Base-by-base conservation (phyloP, 1,284 basidiomycete genomes). In the Puccinia coronata region DNA sequence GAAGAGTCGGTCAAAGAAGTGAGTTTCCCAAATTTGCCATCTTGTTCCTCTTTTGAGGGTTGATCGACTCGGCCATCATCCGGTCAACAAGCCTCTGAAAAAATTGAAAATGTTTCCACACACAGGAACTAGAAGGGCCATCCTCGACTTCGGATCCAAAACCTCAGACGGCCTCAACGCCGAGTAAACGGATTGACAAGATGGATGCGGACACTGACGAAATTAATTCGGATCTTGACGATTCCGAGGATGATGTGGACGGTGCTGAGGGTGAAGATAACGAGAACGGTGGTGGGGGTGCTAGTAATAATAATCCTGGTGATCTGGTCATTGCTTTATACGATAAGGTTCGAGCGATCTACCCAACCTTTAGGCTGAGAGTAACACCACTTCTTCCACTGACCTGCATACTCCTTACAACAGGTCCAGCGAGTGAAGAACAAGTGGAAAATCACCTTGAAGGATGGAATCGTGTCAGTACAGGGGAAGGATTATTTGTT, bases 391-490 rank as follows among this genome's bases (percentile, higher is more conserved):
- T 63, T 28, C 78, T 59, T 59, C 70, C 79, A 59, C 8, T 3
- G 28, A 8, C 34, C 11, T 34, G 1, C 34, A 63, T 20, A n/a
- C 70, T 69, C 28, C 34, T 72, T 34, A 3, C 70, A 53, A 78
- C 83, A 96, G 95, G 95, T 98, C 51, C 94, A 96, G 82, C 90
- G 97, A 28, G 96, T 98, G 41, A 98, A 98, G 88, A 99, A 98
- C 89, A 99, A 98, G 89, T 99, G 97, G 97, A 99, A 99, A 89
- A 97, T 96, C 82, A 92, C 95, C n/a, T 90, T 99, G 82, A 97
- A 97, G 87, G 97, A 99, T 84, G 97, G 97, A 20, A 95, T 99
- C 91, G 94, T 98, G 80, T 94, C 96, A 84, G 91, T 98, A 83
- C 96, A 98, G 84, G 96, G 96, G 36, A 93, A 93, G 84, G 97